A percentile compares a stretch with the other conserved stretches of the same genome.
phyloP scores from a whole-genome alignment of 2,329 filamentous ascomycete species.

The Claviceps capensis region DNA sequence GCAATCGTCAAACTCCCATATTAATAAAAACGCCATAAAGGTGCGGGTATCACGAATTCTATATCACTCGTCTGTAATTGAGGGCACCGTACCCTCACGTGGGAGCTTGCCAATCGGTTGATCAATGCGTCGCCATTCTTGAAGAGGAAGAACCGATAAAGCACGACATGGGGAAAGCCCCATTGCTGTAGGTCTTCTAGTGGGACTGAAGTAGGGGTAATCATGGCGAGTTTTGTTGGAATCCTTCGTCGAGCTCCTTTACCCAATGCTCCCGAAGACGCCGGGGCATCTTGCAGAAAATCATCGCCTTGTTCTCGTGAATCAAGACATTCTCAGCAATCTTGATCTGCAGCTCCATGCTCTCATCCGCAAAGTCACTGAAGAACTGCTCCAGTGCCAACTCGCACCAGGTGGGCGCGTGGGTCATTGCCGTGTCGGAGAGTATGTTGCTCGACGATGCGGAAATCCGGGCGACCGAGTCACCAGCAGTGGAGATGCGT shows the following conservation, averaged over 20 bases:
- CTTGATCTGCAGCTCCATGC: slow-evolving; percentile 44
- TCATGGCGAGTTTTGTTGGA: slow-evolving; percentile 1
- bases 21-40: slow-evolving; percentile 11
- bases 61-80: slow-evolving; percentile 1
- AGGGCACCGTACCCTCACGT: neutral
- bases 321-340: slow-evolving; percentile 44
- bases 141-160: neutral
- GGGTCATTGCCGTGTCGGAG: slow-evolving; percentile 6
- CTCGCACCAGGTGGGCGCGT: slow-evolving; percentile 38
- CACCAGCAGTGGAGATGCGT: slow-evolving; percentile 16
- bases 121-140: neutral
- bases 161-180: neutral
- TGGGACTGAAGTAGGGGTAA: neutral
- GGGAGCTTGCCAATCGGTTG: neutral
- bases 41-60: slow-evolving; percentile 12
- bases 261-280: slow-evolving; percentile 42
- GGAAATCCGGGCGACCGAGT: slow-evolving; percentile 1
- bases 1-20: neutral
- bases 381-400: slow-evolving; percentile 47
- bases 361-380: slow-evolving; percentile 41
- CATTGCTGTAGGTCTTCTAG: neutral
- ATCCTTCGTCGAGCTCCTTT: slow-evolving; percentile 30
- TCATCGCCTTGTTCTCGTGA: slow-evolving; percentile 46
- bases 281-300: slow-evolving; percentile 47
- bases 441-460: neutral